Conservation (phyloP, 768 basidiomycete genomes). For the Inosperma sp. region DNA sequence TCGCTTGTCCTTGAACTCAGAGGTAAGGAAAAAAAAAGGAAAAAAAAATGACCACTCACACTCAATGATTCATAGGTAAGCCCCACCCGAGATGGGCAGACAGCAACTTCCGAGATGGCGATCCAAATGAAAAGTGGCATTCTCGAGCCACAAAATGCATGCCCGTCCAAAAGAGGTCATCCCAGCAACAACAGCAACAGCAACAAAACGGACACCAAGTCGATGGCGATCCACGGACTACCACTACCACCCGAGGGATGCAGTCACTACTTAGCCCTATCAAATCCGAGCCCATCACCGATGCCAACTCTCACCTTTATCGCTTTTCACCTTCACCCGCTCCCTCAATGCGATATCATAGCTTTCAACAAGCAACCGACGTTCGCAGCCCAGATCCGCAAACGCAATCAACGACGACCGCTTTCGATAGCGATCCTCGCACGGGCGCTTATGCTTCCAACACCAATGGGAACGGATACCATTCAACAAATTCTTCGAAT, state of each 20-base stretch:
- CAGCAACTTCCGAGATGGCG: slow-evolving; percentile 70
- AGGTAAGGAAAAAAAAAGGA: slow-evolving; percentile 38
- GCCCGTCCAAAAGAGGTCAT: slow-evolving; percentile 31
- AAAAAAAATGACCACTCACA: neutral
- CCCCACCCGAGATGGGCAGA: slow-evolving; percentile 88
- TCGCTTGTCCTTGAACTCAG: no score
- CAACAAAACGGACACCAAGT: slow-evolving; percentile 31
- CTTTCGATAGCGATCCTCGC: slow-evolving; percentile 38
- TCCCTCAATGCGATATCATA: slow-evolving; percentile 51
- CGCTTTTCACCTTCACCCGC: slow-evolving; percentile 64
- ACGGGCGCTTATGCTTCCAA: slow-evolving; percentile 28
- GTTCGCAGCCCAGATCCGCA: slow-evolving; percentile 30
- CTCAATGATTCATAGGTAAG: slow-evolving; percentile 48
- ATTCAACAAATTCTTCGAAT: slow-evolving; percentile 19
- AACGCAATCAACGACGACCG: slow-evolving; percentile 17
- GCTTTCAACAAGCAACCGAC: slow-evolving; percentile 48
- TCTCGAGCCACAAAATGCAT: slow-evolving; percentile 72
- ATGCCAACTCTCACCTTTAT: slow-evolving; percentile 53
- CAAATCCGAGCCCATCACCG: slow-evolving; percentile 59
- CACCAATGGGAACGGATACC: slow-evolving; percentile 19
- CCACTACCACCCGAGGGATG: slow-evolving; percentile 29
- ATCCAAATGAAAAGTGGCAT: slow-evolving; percentile 83
- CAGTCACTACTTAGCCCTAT: slow-evolving; percentile 49
- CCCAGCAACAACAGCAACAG: slow-evolving; percentile 15
- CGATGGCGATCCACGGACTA: slow-evolving; percentile 31